These are phyloP conservation scores for Hypomyces perniciosus DNA, from an alignment of 2,329 filamentous ascomycete genomes.

Conservation along the genomic window DNA sequence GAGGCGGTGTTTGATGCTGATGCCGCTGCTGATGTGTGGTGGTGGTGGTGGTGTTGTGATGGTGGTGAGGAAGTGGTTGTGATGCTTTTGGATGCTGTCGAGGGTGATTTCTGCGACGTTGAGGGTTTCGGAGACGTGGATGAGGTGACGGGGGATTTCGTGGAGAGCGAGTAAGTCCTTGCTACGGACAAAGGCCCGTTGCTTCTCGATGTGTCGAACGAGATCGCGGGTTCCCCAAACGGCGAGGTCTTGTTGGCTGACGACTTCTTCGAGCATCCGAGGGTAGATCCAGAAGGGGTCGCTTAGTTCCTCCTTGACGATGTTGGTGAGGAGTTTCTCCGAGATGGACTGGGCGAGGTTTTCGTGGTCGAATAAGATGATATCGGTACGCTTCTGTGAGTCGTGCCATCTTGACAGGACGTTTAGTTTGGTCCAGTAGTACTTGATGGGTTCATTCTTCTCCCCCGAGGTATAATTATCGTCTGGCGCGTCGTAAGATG, in stretches of 20 bases:
- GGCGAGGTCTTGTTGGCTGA: slow-evolving; percentile 26
- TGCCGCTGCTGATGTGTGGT: background rate
- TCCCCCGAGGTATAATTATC: too few species aligned
- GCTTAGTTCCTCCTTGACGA: slow-evolving; percentile 8
- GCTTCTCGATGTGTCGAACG: slow-evolving; percentile 30
- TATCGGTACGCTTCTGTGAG: slow-evolving; percentile 17
- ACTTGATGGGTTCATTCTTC: slow-evolving; percentile 11
- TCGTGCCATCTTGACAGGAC: slow-evolving; percentile 24
- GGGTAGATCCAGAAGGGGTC: slow-evolving; percentile 34
- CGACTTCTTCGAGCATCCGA: slow-evolving; percentile 25
- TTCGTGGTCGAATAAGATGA: slow-evolving; percentile 28
- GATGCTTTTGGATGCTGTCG: slow-evolving; percentile 26
- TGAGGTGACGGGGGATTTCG: slow-evolving; percentile 37
- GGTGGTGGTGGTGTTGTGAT: too few species aligned
- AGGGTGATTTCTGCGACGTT: slow-evolving; percentile 29
- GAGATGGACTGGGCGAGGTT: slow-evolving; percentile 6
- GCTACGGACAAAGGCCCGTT: slow-evolving; percentile 15
- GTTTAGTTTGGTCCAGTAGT: slow-evolving; percentile 33
- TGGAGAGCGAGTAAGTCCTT: slow-evolving; percentile 31
- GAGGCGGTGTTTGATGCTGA: slow-evolving; percentile 27
- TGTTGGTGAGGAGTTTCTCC: background rate
- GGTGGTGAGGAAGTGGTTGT: slow-evolving; percentile 17
- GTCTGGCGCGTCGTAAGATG: slow-evolving; percentile 4
- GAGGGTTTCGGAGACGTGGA: slow-evolving; percentile 39
- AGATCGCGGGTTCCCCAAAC: slow-evolving; percentile 35